phyloP scores from a whole-genome alignment of 305 asterid genomes.

The Rubia tinctorum region DNA sequence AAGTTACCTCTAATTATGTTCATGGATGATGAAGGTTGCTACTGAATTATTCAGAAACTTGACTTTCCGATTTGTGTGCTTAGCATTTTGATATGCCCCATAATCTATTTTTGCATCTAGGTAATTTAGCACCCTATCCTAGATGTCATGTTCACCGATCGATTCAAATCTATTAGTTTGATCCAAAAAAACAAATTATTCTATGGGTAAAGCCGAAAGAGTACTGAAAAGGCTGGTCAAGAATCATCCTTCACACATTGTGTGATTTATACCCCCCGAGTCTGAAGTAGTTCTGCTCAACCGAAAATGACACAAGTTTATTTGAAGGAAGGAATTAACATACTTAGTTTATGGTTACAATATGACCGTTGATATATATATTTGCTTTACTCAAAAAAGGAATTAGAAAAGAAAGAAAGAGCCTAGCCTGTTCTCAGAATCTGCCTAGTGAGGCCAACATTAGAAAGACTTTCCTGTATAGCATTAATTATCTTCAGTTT shows the following conservation, averaged over 20 bases:
- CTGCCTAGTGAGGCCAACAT: not conserved
- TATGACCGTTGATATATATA: not conserved
- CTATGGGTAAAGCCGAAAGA: not conserved
- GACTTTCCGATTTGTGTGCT: not conserved
- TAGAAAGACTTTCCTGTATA: not conserved
- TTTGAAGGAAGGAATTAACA: not conserved
- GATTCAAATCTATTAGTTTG: not conserved
- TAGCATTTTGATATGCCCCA: not conserved
- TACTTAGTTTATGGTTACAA: not conserved
- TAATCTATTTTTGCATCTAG: not conserved
- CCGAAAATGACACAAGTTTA: not conserved
- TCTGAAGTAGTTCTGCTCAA: not conserved
- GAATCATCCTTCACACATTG: not conserved
- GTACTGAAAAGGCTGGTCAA: not conserved
- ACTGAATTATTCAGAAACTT: not conserved
- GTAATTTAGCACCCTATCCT: not conserved
- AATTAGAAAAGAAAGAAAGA: not conserved
- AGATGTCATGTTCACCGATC: not conserved
- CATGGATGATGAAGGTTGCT: not conserved
- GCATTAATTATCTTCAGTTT: not conserved
- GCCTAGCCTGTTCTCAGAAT: not conserved
- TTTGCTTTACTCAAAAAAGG: not conserved
- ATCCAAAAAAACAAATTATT: not conserved
- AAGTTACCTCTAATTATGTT: slow-evolving; percentile 36
- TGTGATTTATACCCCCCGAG: not conserved